Conservation (phyloP, 306 rosid species). For the Sechiopsis laciniata region DNA sequence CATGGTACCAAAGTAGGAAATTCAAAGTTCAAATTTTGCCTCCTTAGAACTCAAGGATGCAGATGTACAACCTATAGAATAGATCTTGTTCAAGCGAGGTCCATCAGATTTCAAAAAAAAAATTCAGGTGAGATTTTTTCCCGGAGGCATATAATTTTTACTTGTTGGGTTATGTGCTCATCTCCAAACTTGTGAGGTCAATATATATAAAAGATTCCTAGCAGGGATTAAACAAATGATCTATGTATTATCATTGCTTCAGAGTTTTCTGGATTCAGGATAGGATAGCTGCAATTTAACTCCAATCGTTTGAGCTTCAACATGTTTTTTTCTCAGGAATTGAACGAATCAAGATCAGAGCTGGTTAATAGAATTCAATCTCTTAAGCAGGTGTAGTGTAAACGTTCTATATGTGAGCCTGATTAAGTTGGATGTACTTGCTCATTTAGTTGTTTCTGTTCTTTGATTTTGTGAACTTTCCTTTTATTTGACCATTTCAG, state of each 20-base stretch:
- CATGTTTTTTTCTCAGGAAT: slow-evolving; percentile 49
- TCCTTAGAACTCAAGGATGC: no score
- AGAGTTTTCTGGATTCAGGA: not conserved
- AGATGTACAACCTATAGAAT: no score
- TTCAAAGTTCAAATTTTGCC: no score
- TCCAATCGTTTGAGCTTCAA: not conserved
- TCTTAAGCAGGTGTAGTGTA: slow-evolving; percentile 60
- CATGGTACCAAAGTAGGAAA: not conserved
- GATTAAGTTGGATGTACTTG: not conserved
- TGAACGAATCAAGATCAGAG: slow-evolving; percentile 87
- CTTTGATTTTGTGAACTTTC: slow-evolving; percentile 12
- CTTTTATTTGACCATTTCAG: slow-evolving; percentile 30
- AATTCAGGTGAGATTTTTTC: not conserved
- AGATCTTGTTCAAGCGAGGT: no score
- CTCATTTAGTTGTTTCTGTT: slow-evolving; percentile 10
- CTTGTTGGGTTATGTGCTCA: not conserved
- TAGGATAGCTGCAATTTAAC: not conserved
- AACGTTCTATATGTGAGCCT: not conserved
- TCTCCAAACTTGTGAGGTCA: not conserved
- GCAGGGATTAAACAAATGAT: no score
- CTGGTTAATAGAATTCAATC: slow-evolving; percentile 72
- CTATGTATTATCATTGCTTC: not conserved
- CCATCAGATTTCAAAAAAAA: not conserved
- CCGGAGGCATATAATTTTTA: not conserved
- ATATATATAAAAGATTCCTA: not conserved